These are phyloP conservation scores for Orbilia blumenaviensis DNA, from an alignment of 2,329 filamentous ascomycete genomes.

Conservation along the genomic window DNA sequence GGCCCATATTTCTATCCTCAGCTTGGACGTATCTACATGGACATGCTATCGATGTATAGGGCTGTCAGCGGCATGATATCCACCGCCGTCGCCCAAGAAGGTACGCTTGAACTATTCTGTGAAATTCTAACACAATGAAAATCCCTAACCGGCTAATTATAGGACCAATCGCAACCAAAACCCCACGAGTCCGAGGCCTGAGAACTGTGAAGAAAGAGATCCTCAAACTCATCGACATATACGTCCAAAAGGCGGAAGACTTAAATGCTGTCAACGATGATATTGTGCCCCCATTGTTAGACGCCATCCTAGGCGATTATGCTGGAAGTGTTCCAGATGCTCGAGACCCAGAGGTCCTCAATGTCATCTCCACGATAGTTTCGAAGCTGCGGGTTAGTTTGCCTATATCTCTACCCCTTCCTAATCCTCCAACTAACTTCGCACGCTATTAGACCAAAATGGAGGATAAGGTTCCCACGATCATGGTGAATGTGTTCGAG, in stretches of 20 bases:
- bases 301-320: slow-evolving; percentile 94
- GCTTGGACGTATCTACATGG: slow-evolving; percentile 95
- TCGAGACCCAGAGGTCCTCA: slow-evolving; percentile 93
- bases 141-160: slow-evolving; percentile 18
- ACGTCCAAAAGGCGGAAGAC: slow-evolving; percentile 97
- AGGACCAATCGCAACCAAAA: slow-evolving; percentile 95
- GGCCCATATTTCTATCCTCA: slow-evolving; percentile 98
- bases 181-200: slow-evolving; percentile 92
- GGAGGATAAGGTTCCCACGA: slow-evolving; percentile 96
- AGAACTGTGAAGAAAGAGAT: slow-evolving; percentile 99
- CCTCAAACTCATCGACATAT: slow-evolving; percentile 95
- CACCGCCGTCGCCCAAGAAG: slow-evolving; percentile 85
- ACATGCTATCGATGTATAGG: slow-evolving; percentile 99
- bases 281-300: slow-evolving; percentile 93
- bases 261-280: slow-evolving; percentile 89
- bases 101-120: slow-evolving; percentile 63
- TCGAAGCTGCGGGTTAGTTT: slow-evolving; percentile 91
- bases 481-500: slow-evolving; percentile 98
- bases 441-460: slow-evolving; percentile 71
- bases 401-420: slow-evolving; percentile 61
- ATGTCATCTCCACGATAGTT: slow-evolving; percentile 97
- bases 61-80: slow-evolving; percentile 97
- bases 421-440: not conserved
- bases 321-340: slow-evolving; percentile 96
- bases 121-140: not conserved